These are phyloP conservation scores for Coniella lustricola DNA, from an alignment of 2,329 filamentous ascomycete genomes.

Conservation along the genomic window DNA sequence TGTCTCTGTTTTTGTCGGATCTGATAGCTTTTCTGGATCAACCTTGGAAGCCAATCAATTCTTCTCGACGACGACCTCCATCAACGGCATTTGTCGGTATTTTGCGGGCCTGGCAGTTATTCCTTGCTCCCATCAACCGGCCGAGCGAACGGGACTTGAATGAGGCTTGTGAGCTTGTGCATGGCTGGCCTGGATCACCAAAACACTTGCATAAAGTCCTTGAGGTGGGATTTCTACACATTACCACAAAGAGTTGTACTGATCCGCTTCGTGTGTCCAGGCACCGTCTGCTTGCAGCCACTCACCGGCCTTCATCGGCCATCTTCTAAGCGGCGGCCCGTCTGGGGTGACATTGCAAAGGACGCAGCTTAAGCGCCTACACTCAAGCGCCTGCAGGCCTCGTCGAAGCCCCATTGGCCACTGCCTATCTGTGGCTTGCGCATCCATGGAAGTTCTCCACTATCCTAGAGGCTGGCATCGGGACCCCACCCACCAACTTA, in stretches of 20 bases:
- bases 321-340: slow-evolving; percentile 8
- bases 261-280: background rate
- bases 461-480: slow-evolving; percentile 9
- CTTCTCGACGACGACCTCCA: too few species aligned
- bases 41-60: too few species aligned
- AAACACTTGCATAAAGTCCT: background rate
- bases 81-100: too few species aligned
- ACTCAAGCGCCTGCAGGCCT: slow-evolving; percentile 3
- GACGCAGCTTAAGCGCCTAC: slow-evolving; percentile 14
- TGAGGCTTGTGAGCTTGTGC: background rate
- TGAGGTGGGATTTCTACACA: too few species aligned
- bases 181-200: background rate
- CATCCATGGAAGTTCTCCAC: background rate
- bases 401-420: slow-evolving; percentile 12
- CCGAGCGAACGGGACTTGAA: too few species aligned
- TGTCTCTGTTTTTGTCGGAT: too few species aligned
- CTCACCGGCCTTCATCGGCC: background rate
- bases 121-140: too few species aligned
- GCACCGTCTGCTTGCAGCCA: slow-evolving; percentile 6
- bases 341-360: slow-evolving; percentile 10
- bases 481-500: slow-evolving; percentile 10
- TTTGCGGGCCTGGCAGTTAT: too few species aligned
- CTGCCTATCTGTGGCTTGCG: background rate
- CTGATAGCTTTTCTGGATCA: too few species aligned
- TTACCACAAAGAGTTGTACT: background rate